These are phyloP conservation scores for Theileria equi DNA, from an alignment of 169 alveolate genomes.

Conservation along the genomic window DNA sequence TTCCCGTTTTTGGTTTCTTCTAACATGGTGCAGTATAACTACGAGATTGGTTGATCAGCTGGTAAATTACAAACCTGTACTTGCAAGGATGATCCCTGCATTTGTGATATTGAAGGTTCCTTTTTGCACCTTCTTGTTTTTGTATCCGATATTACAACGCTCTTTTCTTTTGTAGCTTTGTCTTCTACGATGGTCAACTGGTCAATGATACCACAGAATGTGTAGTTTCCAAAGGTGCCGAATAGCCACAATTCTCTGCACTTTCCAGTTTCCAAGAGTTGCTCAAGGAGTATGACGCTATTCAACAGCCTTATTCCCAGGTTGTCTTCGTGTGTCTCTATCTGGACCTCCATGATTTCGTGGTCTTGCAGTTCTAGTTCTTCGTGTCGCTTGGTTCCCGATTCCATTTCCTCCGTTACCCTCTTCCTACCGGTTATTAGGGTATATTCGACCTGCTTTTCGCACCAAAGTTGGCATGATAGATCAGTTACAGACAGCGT, in stretches of 20 bases:
- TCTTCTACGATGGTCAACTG: slow-evolving; percentile 65
- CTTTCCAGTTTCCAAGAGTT: slow-evolving; percentile 64
- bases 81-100: slow-evolving; percentile 74
- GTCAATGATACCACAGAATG: slow-evolving; percentile 74
- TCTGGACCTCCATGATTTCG: slow-evolving; percentile 70
- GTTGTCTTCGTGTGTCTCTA: slow-evolving; percentile 72
- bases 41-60: slow-evolving; percentile 1
- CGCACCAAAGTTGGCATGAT: slow-evolving; percentile 80
- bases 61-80: slow-evolving; percentile 52
- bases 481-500: slow-evolving; percentile 73
- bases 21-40: slow-evolving; percentile 67
- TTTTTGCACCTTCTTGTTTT: slow-evolving; percentile 67
- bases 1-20: slow-evolving; percentile 61
- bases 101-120: slow-evolving; percentile 71
- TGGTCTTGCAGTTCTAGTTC: slow-evolving; percentile 78
- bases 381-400: slow-evolving; percentile 77
- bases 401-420: slow-evolving; percentile 75
- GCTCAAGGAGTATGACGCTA: slow-evolving; percentile 65
- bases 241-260: slow-evolving; percentile 79
- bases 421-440: slow-evolving; percentile 72
- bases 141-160: slow-evolving; percentile 71
- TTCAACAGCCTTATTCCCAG: slow-evolving; percentile 74
- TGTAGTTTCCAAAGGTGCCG: slow-evolving; percentile 66
- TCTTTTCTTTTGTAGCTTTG: slow-evolving; percentile 33
- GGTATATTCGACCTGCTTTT: slow-evolving; percentile 71